Percentiles rank a stretch among this genome's conserved stretches.
Evolutionary conservation across 441 rosid genomes (phyloP).

Genomic region (Erodium trifolium): DNA sequence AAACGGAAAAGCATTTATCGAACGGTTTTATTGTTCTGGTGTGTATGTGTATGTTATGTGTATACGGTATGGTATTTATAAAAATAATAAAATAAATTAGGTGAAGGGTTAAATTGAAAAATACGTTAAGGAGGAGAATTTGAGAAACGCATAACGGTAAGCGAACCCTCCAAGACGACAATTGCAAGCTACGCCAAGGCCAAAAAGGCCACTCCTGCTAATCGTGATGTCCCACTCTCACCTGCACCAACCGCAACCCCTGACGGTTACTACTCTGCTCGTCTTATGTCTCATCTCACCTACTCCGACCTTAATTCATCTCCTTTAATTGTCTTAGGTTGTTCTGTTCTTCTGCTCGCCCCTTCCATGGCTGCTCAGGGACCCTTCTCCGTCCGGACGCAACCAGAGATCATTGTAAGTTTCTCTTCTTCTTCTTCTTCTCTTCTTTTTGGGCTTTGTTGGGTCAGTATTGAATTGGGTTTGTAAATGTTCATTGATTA

Average conservation of each 20-base stretch:
- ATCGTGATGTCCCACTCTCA: constrained; percentile 26
- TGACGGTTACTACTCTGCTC: constrained; percentile 29
- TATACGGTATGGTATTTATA: no score
- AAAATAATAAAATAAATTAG: background rate
- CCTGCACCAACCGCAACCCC: constrained; percentile 7
- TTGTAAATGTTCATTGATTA: background rate
- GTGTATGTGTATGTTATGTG: background rate
- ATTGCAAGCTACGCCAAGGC: constrained; percentile 38
- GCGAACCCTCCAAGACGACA: constrained; percentile 19
- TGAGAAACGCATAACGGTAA: constrained; percentile 6
- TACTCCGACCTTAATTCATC: constrained; percentile 14
- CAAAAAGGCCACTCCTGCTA: constrained; percentile 3
- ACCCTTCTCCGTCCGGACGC: constrained; percentile 15
- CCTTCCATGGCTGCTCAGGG: constrained; percentile 28
- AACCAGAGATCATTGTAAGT: constrained; percentile 31
- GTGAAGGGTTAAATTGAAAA: background rate
- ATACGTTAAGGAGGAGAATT: background rate
- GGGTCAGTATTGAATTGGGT: background rate
- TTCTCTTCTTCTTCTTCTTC: background rate
- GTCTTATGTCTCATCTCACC: constrained; percentile 22
- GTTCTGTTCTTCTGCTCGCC: background rate
- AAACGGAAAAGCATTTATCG: no score
- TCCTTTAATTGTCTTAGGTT: constrained; percentile 18
- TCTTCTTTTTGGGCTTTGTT: background rate
- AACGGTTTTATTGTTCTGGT: background rate